Evolutionary conservation across 805 yeast genomes (phyloP), one percentile per base, ranked within the genome.

Genomic region (Saturnispora saitoi): DNA sequence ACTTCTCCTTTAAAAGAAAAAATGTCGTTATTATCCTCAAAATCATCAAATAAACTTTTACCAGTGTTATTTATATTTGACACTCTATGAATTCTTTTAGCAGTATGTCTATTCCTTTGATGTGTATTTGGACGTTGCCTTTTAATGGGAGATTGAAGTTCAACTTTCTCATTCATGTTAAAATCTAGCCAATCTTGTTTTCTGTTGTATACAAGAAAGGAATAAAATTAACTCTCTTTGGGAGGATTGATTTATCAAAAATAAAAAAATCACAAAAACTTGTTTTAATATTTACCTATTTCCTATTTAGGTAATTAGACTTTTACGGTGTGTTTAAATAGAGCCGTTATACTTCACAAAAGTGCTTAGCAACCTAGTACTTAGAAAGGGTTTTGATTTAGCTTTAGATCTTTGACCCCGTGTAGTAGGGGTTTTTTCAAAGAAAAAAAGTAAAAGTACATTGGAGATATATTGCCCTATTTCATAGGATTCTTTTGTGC

Each of bases 31-130:
- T 40, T 34, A 32, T 40, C 32, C 9, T 34, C 30, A n/a, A 28
- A 32, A 20, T 36, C 30, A 17, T 37, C 44, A 39, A 36, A 38
- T 28, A 38, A 34, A 32, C 45, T 49, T 12, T 32, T 39, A 8
- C 39, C 36, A 8, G 24, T 32, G 12, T 15, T 32, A 24, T 15
- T 28, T 6, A 34, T 22, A 22, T 36, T 28, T 51, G 55, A 17
- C 52, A 45, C 14, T 45, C 49, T 47, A 52, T 54, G 38, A 56
- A 57, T 44, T 58, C 64, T 43, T 54, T 59, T 17, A 56, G 37
- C 5, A 56, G 45, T 17, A 29, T 46, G 48, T 12, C 48, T 39
- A 24, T 40, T 22, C 17, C 48, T 39, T 14, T 46, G 40, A 15
- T 46, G 48, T 40, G 32, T 42, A 17, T 22, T 28, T 30, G n/a